Percentiles rank a stretch among this genome's conserved stretches.
Conservation (phyloP, 2,329 filamentous ascomycete genomes). For the Epichloe uncinata region DNA sequence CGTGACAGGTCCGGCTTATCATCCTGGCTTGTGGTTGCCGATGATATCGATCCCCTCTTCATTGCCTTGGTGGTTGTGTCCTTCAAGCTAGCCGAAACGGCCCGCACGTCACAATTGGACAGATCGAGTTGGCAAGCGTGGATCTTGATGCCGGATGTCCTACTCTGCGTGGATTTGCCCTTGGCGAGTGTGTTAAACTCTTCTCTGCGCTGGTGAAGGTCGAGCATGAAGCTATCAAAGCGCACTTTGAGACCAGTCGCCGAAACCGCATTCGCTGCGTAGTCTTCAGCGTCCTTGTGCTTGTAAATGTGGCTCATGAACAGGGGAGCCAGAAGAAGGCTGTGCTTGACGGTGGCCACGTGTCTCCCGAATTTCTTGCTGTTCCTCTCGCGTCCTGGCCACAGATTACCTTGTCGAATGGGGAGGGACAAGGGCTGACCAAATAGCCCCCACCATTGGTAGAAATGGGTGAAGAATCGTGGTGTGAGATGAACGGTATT, state of each 20-base stretch:
- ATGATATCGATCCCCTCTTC: constrained; percentile 42
- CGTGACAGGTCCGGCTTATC: constrained; percentile 62
- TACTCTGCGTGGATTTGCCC: constrained; percentile 60
- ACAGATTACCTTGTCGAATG: constrained; percentile 80
- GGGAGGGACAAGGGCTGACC: constrained; percentile 89
- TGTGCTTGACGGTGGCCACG: constrained; percentile 97
- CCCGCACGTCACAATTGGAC: constrained; percentile 79
- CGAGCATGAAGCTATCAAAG: constrained; percentile 93
- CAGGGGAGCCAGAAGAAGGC: constrained; percentile 76
- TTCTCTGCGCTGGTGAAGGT: constrained; percentile 86
- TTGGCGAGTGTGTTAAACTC: constrained; percentile 76
- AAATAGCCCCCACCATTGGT: constrained; percentile 94
- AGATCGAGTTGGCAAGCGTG: constrained; percentile 90
- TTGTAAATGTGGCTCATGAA: constrained; percentile 98
- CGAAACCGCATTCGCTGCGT: constrained; percentile 61
- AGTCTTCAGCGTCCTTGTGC: constrained; percentile 89
- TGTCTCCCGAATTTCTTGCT: constrained; percentile 98
- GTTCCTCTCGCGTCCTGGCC: constrained; percentile 86
- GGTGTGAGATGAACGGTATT: constrained; percentile 92
- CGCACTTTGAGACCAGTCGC: constrained; percentile 95
- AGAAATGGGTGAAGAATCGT: constrained; percentile 97
- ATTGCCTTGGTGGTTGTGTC: constrained; percentile 68
- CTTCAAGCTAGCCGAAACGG: constrained; percentile 80
- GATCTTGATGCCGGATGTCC: constrained; percentile 88
- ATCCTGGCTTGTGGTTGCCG: constrained; percentile 39